Evolutionary conservation across 768 basidiomycete species (phyloP), one percentile per base, ranked within the genome.

Genomic region (Crepidotus variabilis): DNA sequence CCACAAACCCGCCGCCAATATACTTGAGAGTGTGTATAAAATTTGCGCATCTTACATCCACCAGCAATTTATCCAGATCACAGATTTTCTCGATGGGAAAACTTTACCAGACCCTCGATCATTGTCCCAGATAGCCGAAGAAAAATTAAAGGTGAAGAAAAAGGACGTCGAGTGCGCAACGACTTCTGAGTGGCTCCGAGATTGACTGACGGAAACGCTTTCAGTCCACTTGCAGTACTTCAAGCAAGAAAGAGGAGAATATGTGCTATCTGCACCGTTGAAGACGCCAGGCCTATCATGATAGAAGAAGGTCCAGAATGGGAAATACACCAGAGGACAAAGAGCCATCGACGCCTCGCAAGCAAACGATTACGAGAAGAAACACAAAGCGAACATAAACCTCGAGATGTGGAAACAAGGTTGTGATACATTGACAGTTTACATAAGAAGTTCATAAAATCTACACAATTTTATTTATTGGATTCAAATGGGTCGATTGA

Each of bases 251-350:
- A 74, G 54, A 86, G 85, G 60, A 65, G 78, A 6, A 70, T 82
- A 3, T 94, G 91, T 66, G 63, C 76, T 2, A 67, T 78, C 9
- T 94, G 91, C 62, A 91, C 90, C 8, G 54, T 65, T 2, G 73
- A 89, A 54, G 63, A 75, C 1, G 69, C 76, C 20, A 74, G 77
- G 22, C 91, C 91, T 13, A 80, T 89, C 75, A 81, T 93, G 70
- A 80, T 90, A 13, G 78, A 81, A 58, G 76, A 78, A 64, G 77
- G 75, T 11, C 52, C 60, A 24, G 73, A 78, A 59, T 87, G 88
- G 84, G 72, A 77, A 1, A 69, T 68, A 1, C 91, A 93, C 66
- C 67, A 74, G 33, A 71, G 70, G n/a, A 83, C 83, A 6, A 80
- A 82, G 16, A 48, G 67, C 9, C 90, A 92, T 65, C 76, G 75